phyloP scores from a whole-genome alignment of 768 basidiomycete genomes.

The Rhizopogon vinicolor region DNA sequence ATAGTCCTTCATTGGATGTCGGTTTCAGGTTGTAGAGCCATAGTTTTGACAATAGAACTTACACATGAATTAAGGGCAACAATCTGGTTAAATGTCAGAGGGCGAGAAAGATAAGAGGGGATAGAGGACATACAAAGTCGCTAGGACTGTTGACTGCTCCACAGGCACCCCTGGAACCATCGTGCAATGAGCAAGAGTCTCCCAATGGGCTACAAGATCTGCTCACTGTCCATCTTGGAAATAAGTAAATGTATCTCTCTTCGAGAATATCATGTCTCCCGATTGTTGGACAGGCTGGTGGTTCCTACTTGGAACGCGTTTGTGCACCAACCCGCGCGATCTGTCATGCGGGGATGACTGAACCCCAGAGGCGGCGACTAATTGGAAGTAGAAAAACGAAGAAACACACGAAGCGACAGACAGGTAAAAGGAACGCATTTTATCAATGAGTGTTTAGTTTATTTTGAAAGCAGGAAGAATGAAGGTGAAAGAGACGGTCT shows the following conservation, averaged over 20 bases:
- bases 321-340: conserved; percentile 5
- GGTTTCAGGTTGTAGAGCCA: neutral
- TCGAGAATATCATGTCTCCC: conserved; percentile 7
- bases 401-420: conserved; percentile 18
- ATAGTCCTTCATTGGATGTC: conserved; percentile 30
- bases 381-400: conserved; percentile 9
- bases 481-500: neutral
- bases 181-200: neutral
- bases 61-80: conserved; percentile 40
- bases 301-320: neutral
- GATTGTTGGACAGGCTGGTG: conserved; percentile 6
- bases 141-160: conserved; percentile 15
- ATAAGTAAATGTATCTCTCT: conserved; percentile 19
- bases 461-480: conserved; percentile 1
- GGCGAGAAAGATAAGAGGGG: neutral
- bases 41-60: conserved; percentile 6
- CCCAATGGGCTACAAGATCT: neutral
- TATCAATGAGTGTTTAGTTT: conserved; percentile 11
- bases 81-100: conserved; percentile 25
- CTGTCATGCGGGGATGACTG: conserved; percentile 8
- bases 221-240: conserved; percentile 23
- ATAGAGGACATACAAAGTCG: conserved; percentile 18
- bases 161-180: conserved; percentile 37
- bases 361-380: conserved; percentile 5
- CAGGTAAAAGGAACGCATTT: conserved; percentile 24